Percentiles rank a stretch among this genome's conserved stretches.
phyloP scores from a whole-genome alignment of 331 rosid genomes.

The Acacia pycnantha region DNA sequence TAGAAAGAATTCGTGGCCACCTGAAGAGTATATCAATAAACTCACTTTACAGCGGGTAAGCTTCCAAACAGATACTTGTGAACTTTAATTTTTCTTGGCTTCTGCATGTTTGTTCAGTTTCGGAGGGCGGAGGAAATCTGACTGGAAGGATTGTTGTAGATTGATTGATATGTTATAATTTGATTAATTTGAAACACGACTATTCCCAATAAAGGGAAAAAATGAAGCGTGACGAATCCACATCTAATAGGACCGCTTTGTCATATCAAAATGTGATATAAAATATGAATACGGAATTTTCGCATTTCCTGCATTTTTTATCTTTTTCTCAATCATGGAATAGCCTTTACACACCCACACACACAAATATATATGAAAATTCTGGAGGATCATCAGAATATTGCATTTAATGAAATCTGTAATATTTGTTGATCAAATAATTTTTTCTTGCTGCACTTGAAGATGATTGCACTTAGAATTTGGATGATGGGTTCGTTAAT shows the following conservation, averaged over 20 bases:
- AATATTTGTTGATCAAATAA: not conserved
- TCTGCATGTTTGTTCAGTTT: constrained; percentile 5
- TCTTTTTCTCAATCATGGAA: not conserved
- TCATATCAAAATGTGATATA: not conserved
- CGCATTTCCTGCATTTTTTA: not conserved
- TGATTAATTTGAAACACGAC: constrained; percentile 13
- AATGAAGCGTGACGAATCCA: not conserved
- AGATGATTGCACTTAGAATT: not conserved
- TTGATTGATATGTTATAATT: constrained; percentile 5
- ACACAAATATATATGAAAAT: not conserved
- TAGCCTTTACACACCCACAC: not conserved
- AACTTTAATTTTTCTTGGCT: not conserved
- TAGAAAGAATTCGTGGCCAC: constrained; percentile 97
- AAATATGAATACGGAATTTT: not conserved
- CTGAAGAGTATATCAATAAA: constrained; percentile 79
- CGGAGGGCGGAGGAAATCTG: not conserved
- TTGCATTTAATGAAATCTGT: not conserved
- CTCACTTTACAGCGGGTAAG: constrained; percentile 77
- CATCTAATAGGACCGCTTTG: not conserved
- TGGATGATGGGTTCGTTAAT: not conserved
- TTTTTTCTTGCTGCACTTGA: not conserved
- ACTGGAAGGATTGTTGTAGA: not conserved
- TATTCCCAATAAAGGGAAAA: not conserved
- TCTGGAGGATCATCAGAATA: not conserved
- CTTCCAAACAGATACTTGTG: not conserved